phyloP scores from a whole-genome alignment of 2,329 filamentous ascomycete species.

The Diaporthe citri region DNA sequence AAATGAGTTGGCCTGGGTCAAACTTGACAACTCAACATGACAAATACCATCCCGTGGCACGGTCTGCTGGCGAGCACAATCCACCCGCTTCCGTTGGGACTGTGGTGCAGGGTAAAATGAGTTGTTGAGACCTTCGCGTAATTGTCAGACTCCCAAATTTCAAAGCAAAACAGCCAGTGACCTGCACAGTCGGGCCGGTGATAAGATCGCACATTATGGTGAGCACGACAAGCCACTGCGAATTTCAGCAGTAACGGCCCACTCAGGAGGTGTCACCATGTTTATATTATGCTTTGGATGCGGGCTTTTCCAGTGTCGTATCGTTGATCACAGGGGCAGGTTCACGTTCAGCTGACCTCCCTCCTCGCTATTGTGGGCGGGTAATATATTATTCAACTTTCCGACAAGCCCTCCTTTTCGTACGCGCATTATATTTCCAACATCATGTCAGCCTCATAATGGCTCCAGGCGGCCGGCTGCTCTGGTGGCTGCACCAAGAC shows the following conservation, averaged over 20 bases:
- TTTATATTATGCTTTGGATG: background rate
- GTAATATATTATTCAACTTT: background rate
- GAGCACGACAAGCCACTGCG: background rate
- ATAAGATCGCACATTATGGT: constrained; percentile 15
- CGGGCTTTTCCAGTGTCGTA: background rate
- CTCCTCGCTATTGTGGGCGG: too few species aligned
- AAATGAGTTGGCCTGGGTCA: background rate
- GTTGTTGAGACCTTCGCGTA: background rate
- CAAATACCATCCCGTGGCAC: background rate
- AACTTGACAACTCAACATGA: background rate
- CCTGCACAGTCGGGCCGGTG: background rate
- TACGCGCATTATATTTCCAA: constrained; percentile 1
- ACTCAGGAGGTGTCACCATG: background rate
- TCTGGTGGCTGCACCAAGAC: constrained; percentile 6
- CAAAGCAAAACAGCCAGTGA: background rate
- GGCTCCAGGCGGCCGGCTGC: background rate
- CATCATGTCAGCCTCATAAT: constrained; percentile 8
- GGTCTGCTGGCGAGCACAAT: background rate
- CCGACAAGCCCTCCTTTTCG: background rate
- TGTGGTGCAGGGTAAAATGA: background rate
- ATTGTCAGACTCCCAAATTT: background rate
- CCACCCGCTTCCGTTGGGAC: background rate
- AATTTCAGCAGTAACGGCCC: background rate
- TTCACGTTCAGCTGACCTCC: background rate
- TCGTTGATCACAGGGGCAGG: background rate